A percentile compares a stretch with the other conserved stretches of the same genome.
Conservation (phyloP, 2,329 filamentous ascomycete genomes). For the Sclerotinia borealis region DNA sequence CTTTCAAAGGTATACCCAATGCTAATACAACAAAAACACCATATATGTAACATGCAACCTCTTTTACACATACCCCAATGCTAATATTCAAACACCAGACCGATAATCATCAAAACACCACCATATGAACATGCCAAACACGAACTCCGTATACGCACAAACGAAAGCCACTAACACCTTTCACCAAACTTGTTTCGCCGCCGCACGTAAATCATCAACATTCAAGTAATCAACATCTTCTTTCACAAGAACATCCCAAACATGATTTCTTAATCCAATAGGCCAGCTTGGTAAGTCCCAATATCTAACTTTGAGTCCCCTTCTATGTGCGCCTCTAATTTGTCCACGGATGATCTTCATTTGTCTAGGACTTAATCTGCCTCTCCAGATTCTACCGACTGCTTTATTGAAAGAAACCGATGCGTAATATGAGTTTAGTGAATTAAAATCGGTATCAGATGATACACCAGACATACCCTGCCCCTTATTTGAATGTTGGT, state of each 20-base stretch:
- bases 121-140: background rate
- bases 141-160: background rate
- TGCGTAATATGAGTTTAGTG: constrained; percentile 60
- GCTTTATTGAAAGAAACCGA: constrained; percentile 49
- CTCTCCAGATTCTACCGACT: constrained; percentile 46
- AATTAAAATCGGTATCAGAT: constrained; percentile 38
- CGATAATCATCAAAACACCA: background rate
- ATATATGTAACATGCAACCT: background rate
- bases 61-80: background rate
- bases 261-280: constrained; percentile 43
- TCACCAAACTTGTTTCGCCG: constrained; percentile 24
- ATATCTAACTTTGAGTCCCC: constrained; percentile 52
- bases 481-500: constrained; percentile 24
- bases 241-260: constrained; percentile 50
- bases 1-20: background rate
- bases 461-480: constrained; percentile 41
- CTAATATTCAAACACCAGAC: background rate
- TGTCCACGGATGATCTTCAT: constrained; percentile 40
- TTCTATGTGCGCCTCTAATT: constrained; percentile 41
- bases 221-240: constrained; percentile 57
- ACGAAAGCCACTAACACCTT: background rate
- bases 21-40: background rate
- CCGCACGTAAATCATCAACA: constrained; percentile 50
- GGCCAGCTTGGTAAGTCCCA: constrained; percentile 58
- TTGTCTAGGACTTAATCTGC: constrained; percentile 41